Percentiles rank a stretch among this genome's conserved stretches.
Conservation (phyloP, 176 grass and related monocot species). For the Aechmea fasciata region DNA sequence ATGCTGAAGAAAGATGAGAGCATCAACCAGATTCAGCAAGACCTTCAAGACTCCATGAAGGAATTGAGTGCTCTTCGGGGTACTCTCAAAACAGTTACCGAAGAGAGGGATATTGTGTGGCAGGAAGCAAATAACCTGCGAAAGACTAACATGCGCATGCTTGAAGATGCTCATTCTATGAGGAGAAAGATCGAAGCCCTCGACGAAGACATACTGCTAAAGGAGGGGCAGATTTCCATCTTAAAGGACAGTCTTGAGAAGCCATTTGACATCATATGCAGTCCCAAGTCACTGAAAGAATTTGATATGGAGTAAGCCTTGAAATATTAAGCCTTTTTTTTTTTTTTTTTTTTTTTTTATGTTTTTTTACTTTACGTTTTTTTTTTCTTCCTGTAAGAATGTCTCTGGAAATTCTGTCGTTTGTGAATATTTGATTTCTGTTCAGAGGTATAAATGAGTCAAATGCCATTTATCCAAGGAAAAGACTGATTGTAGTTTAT, state of each 20-base stretch:
- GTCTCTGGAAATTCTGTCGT: too few relatives aligned
- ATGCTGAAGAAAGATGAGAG: slow-evolving; percentile 47
- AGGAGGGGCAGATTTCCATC: slow-evolving; percentile 81
- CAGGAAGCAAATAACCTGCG: slow-evolving; percentile 46
- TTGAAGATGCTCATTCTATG: slow-evolving; percentile 29
- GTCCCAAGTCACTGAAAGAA: slow-evolving; percentile 26
- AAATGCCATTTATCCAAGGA: too few relatives aligned
- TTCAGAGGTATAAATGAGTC: too few relatives aligned
- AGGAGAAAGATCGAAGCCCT: slow-evolving; percentile 51
- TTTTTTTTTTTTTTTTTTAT: not conserved
- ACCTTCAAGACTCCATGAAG: slow-evolving; percentile 55
- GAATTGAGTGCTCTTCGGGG: slow-evolving; percentile 48
- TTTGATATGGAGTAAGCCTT: slow-evolving; percentile 30
- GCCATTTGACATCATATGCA: slow-evolving; percentile 37
- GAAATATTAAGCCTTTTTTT: slow-evolving; percentile 1
- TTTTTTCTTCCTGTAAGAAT: not conserved
- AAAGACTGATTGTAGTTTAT: too few relatives aligned
- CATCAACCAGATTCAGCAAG: slow-evolving; percentile 54
- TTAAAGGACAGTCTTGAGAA: slow-evolving; percentile 60
- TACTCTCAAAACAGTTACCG: slow-evolving; percentile 51
- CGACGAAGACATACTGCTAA: slow-evolving; percentile 48
- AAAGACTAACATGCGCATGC: slow-evolving; percentile 32
- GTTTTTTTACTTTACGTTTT: not conserved
- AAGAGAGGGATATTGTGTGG: slow-evolving; percentile 61
- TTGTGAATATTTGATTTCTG: too few relatives aligned